phyloP scores from a whole-genome alignment of 2,329 filamentous ascomycete species.

The Cadophora luteo-olivacea region DNA sequence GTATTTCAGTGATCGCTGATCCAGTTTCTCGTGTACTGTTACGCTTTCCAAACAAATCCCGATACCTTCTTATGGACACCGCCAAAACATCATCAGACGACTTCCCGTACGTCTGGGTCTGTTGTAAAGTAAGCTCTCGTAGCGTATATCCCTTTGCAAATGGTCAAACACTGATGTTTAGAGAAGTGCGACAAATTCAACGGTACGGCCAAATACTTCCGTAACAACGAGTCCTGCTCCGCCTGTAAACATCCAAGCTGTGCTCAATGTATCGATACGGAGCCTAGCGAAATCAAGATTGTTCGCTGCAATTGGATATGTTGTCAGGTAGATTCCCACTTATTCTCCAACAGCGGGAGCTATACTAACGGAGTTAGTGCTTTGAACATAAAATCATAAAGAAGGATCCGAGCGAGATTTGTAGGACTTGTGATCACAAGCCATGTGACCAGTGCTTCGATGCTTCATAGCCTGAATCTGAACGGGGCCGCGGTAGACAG shows the following conservation, averaged over 20 bases:
- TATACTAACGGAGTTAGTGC: background rate
- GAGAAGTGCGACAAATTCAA: background rate
- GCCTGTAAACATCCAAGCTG: background rate
- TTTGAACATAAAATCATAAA: background rate
- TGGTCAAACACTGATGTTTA: background rate
- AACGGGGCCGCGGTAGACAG: background rate
- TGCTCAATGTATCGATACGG: slow-evolving; percentile 8
- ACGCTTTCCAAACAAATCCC: background rate
- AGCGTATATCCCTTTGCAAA: background rate
- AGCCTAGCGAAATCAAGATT: background rate
- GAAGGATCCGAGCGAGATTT: background rate
- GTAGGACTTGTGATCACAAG: background rate
- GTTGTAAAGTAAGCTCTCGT: background rate
- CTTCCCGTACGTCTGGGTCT: slow-evolving; percentile 6
- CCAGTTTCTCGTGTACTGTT: background rate
- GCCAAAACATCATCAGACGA: slow-evolving; percentile 8
- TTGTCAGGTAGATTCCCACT: background rate
- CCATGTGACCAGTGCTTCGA: slow-evolving; percentile 1
- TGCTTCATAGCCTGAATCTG: background rate
- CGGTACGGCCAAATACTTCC: slow-evolving; percentile 8
- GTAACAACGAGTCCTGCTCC: slow-evolving; percentile 1
- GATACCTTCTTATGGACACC: background rate
- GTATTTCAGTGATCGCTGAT: background rate
- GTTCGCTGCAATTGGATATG: slow-evolving; percentile 1
- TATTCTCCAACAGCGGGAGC: background rate